Conservation (phyloP, 345 rosid genomes). For the Noccaea caerulescens region DNA sequence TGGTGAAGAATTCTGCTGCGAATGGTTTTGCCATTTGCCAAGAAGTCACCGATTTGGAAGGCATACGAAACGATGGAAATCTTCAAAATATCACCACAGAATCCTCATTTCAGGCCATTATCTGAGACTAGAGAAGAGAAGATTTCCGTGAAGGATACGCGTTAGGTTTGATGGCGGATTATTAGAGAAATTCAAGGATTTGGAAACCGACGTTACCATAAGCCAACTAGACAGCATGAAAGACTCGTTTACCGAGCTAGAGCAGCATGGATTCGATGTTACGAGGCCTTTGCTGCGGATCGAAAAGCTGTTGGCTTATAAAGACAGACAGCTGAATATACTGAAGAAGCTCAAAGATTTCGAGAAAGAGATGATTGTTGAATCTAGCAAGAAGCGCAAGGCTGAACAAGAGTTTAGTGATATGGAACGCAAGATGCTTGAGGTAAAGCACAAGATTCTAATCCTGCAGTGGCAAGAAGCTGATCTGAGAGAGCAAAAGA, state of each 20-base stretch:
- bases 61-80: slow-evolving; percentile 7
- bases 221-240: slow-evolving; percentile 48
- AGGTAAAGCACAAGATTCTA: slow-evolving; percentile 38
- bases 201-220: slow-evolving; percentile 44
- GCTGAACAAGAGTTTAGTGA: slow-evolving; percentile 43
- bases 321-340: slow-evolving; percentile 41
- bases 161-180: slow-evolving; percentile 57
- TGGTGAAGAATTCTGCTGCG: background rate
- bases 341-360: slow-evolving; percentile 34
- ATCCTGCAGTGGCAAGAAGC: slow-evolving; percentile 49
- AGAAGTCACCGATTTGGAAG: background rate
- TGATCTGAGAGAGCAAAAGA: slow-evolving; percentile 18
- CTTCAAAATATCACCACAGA: background rate
- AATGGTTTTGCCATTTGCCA: background rate
- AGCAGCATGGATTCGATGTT: slow-evolving; percentile 65
- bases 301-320: slow-evolving; percentile 49
- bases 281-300: slow-evolving; percentile 44
- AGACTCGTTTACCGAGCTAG: slow-evolving; percentile 57
- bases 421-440: slow-evolving; percentile 2
- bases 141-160: slow-evolving; percentile 19
- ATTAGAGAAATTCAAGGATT: slow-evolving; percentile 52
- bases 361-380: slow-evolving; percentile 31
- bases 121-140: background rate
- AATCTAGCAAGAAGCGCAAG: slow-evolving; percentile 11
- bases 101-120: slow-evolving; percentile 1